Evolutionary conservation across 495 filamentous ascomycete genomes (phyloP), one percentile per base, ranked within the genome.

Genomic region (Venustampulla echinocandica): DNA sequence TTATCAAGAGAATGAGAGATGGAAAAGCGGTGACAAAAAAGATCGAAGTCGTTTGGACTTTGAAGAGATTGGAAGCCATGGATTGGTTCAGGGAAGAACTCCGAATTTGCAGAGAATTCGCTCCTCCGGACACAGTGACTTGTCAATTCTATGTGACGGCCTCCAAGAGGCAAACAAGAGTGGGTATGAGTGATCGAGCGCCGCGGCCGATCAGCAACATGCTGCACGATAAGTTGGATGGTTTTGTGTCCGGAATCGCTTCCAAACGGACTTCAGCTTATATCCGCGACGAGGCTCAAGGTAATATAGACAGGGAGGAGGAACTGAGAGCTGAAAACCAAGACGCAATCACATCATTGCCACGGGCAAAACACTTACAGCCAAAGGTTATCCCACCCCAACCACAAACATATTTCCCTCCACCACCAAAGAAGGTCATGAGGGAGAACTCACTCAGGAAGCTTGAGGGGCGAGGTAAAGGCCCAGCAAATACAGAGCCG

Each of bases 71-170:
- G 27, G 90, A 95, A 64, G 87, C 86, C 6, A 89, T 97, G 76
- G 88, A 94, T 61, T 97, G 90, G 90, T 97, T 97, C 74, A 85
- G 85, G 60, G 90, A 96, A 67, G 92, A 95, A 61, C 71, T 96
- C 34, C 74, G 87, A 38, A 88, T 95, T 55, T 92, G 90, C 66
- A 73, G 87, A 50, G 83, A 95, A 59, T 79, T 76, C 53, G 85
- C 90, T 42, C 85, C 88, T 20, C 76, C 85, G 36, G 84, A 89
- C 63, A 78, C 81, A 20, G 84, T 97, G 6, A 82, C 83, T 21
- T 95, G 88, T 69, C 87, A 94, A 62, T 95, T 96, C 70, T 97
- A 84, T 66, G 83, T 96, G 43, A 97, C 90, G 0, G 72, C 75
- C 14, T 73, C 79, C 22, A 84, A 80, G 57, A 75, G 79, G 34